Conservation (phyloP, 2,329 filamentous ascomycete genomes). For the Colletotrichum eremochloae region DNA sequence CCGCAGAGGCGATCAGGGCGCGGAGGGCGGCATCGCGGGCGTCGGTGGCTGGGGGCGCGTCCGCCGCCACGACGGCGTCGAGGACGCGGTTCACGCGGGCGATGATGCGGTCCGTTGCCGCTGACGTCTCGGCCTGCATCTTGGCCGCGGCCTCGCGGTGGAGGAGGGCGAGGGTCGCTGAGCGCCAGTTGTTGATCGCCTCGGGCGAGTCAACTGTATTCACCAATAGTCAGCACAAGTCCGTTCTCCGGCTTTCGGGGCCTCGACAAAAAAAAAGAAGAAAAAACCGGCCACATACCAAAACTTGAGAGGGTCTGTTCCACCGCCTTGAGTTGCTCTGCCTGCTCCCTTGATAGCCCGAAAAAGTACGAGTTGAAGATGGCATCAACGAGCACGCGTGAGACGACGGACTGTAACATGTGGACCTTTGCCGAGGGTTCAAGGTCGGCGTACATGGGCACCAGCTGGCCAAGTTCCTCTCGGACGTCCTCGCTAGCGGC, state of each 20-base stretch:
- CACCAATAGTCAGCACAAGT: neutral
- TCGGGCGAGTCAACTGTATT: conserved; percentile 59
- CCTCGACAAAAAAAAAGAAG: conserved; percentile 15
- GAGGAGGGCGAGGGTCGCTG: conserved; percentile 72
- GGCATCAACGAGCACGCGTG: conserved; percentile 69
- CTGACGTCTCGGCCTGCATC: conserved; percentile 61
- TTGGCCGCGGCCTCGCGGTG: conserved; percentile 64
- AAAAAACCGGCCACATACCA: conserved; percentile 44
- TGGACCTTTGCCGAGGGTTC: conserved; percentile 69
- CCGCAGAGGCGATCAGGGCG: conserved; percentile 64
- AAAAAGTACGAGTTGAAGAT: conserved; percentile 75
- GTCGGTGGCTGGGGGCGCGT: conserved; percentile 50
- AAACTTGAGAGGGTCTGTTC: conserved; percentile 58
- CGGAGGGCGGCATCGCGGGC: conserved; percentile 67
- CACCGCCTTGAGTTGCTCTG: conserved; percentile 62
- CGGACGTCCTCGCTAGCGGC: conserved; percentile 57
- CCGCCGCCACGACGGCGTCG: conserved; percentile 62
- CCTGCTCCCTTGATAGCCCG: conserved; percentile 69
- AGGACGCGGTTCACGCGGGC: conserved; percentile 63
- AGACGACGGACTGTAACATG: conserved; percentile 73
- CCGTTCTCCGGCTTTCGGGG: neutral
- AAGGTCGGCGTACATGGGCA: conserved; percentile 71
- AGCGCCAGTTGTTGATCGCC: conserved; percentile 75
- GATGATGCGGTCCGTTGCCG: conserved; percentile 59
- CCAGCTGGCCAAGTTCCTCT: conserved; percentile 60